A percentile compares a stretch with the other conserved stretches of the same genome.
Conservation (phyloP, 768 basidiomycete genomes). For the Calvatia gigantea region DNA sequence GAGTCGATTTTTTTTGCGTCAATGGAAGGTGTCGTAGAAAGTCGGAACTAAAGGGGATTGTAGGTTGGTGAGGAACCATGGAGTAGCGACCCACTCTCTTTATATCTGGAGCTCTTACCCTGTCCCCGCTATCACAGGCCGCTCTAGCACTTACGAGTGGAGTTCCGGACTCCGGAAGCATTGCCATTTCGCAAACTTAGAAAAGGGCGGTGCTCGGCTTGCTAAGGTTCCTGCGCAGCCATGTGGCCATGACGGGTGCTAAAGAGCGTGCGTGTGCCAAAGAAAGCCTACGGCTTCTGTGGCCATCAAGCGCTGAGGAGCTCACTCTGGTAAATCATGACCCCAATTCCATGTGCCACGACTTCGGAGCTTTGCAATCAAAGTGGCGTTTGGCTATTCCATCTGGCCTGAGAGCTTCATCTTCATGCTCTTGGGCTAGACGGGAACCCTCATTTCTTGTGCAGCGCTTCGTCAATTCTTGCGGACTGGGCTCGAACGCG, state of each 20-base stretch:
- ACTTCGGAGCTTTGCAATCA: conserved; percentile 4
- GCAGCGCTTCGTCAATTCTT: neutral
- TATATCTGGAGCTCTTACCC: conserved; percentile 3
- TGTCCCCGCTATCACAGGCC: conserved; percentile 3
- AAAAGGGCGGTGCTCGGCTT: conserved; percentile 7
- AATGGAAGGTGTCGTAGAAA: neutral
- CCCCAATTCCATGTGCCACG: conserved; percentile 2
- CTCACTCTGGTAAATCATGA: conserved; percentile 8
- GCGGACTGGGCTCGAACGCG: neutral
- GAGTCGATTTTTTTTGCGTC: neutral
- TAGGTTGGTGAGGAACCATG: conserved; percentile 9
- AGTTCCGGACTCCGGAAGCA: conserved; percentile 10
- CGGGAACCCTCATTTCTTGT: neutral
- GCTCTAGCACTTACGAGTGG: neutral
- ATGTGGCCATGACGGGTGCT: conserved; percentile 10
- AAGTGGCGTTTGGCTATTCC: conserved; percentile 4
- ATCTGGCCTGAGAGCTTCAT: conserved; percentile 1
- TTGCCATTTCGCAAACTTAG: conserved; percentile 1
- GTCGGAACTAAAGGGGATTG: neutral
- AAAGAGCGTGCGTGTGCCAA: conserved; percentile 7
- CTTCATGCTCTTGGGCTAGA: conserved; percentile 2
- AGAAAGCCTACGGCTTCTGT: conserved; percentile 11
- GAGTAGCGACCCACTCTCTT: neutral
- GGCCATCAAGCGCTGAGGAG: conserved; percentile 8
- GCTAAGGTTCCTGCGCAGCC: conserved; percentile 10